Conservation (phyloP, 352 stramenopile species). For the Salisapilia sapeloensis region DNA sequence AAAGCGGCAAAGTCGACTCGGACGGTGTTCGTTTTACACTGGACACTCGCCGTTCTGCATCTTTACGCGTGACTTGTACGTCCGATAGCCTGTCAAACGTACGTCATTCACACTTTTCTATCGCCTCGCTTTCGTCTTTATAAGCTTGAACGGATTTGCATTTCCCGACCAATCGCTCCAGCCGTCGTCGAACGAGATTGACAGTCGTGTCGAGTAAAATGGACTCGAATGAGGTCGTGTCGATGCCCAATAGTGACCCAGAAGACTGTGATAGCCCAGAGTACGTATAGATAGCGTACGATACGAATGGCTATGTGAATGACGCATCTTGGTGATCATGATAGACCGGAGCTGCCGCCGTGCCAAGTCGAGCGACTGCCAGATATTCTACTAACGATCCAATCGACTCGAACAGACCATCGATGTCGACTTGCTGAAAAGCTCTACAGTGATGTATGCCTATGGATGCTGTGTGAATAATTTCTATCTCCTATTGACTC, state of each 20-base stretch:
- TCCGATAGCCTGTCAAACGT: too few species aligned
- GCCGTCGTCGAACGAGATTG: too few species aligned
- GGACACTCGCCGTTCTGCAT: too few species aligned
- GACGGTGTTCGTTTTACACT: too few species aligned
- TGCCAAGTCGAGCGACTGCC: constrained; percentile 49
- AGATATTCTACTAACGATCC: constrained; percentile 39
- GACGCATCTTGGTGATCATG: neutral
- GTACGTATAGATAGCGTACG: constrained; percentile 10
- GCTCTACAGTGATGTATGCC: constrained; percentile 22
- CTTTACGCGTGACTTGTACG: too few species aligned
- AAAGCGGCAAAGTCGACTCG: too few species aligned
- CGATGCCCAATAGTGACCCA: neutral
- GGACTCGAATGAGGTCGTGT: neutral
- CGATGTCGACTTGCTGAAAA: constrained; percentile 26
- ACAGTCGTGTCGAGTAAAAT: neutral
- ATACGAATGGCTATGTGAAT: too few species aligned
- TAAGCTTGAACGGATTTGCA: too few species aligned
- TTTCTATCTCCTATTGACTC: constrained; percentile 1
- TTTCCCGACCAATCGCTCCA: too few species aligned
- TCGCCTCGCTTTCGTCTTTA: too few species aligned
- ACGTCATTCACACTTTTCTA: too few species aligned
- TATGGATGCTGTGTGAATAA: neutral
- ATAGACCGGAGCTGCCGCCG: constrained; percentile 34
- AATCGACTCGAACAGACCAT: constrained; percentile 36
- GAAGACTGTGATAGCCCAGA: constrained; percentile 5